These are phyloP conservation scores for Erodium texanum DNA, from an alignment of 441 rosid species.

Conservation along the genomic window DNA sequence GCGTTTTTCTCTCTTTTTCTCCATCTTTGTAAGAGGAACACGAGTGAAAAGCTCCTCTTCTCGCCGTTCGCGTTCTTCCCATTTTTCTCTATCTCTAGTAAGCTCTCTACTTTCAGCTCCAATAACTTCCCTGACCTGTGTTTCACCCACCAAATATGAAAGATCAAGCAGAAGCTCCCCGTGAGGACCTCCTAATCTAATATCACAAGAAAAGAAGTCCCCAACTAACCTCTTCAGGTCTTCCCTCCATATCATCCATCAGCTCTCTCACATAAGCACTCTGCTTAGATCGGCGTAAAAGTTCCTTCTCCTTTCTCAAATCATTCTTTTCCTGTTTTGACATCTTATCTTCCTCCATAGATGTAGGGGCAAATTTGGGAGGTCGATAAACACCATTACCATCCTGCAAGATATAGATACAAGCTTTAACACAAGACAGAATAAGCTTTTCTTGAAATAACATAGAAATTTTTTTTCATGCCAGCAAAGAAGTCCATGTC, in stretches of 20 bases:
- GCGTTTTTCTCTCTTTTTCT: slow-evolving; percentile 59
- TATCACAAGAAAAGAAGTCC: background rate
- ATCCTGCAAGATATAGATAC: slow-evolving; percentile 34
- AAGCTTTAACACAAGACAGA: slow-evolving; percentile 11
- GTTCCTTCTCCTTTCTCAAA: slow-evolving; percentile 54
- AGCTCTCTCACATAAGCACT: slow-evolving; percentile 53
- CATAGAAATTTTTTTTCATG: too few species aligned
- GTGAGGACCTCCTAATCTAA: slow-evolving; percentile 3
- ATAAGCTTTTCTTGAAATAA: background rate
- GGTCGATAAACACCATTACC: slow-evolving; percentile 49
- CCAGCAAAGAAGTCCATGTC: background rate
- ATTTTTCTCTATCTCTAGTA: slow-evolving; percentile 38
- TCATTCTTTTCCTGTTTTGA: slow-evolving; percentile 62
- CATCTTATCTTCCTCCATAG: slow-evolving; percentile 69
- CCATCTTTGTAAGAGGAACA: slow-evolving; percentile 58
- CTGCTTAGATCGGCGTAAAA: slow-evolving; percentile 39
- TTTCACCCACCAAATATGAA: slow-evolving; percentile 14
- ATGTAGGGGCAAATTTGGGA: slow-evolving; percentile 64
- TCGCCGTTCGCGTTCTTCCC: slow-evolving; percentile 49
- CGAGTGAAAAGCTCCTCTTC: slow-evolving; percentile 78
- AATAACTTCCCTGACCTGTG: slow-evolving; percentile 49
- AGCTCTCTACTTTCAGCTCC: slow-evolving; percentile 67
- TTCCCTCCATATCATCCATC: slow-evolving; percentile 65
- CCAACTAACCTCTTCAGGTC: slow-evolving; percentile 63
- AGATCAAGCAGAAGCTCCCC: slow-evolving; percentile 7